Percentiles rank a stretch among this genome's conserved stretches.
These are phyloP conservation scores for Raddia distichophylla DNA, from an alignment of 176 grass and related monocot species.

Conservation along the genomic window DNA sequence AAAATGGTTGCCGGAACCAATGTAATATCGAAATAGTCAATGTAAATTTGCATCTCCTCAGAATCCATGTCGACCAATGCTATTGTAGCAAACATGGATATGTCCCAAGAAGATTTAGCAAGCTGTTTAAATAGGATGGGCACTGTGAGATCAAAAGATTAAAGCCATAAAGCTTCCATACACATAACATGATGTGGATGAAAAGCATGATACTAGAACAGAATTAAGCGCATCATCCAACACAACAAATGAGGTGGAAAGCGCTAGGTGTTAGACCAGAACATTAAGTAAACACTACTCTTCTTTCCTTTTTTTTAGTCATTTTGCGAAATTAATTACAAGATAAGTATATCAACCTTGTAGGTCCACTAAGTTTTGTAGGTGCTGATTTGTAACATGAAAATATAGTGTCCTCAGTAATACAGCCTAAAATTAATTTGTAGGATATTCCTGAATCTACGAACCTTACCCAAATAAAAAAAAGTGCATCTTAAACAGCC, in stretches of 20 bases:
- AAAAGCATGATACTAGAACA: not conserved
- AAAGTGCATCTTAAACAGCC: not conserved
- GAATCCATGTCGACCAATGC: conserved; percentile 79
- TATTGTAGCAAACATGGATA: conserved; percentile 69
- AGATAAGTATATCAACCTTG: not conserved
- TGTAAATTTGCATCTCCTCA: conserved; percentile 80
- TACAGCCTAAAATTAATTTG: not conserved
- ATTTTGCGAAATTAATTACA: not conserved
- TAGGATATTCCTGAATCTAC: not conserved
- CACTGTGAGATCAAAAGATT: not conserved
- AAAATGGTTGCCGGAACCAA: conserved; percentile 81
- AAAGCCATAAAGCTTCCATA: not conserved
- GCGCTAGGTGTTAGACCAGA: not conserved
- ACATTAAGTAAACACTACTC: not conserved
- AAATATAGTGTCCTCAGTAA: not conserved
- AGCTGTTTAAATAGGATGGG: conserved; percentile 46
- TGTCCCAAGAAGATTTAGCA: conserved; percentile 57
- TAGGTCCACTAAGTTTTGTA: not conserved
- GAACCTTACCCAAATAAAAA: not conserved
- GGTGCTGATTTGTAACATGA: not conserved
- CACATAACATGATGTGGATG: not conserved
- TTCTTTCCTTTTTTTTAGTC: not conserved
- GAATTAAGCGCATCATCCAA: not conserved
- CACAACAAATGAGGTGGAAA: not conserved
- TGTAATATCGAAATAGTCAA: conserved; percentile 91